These are phyloP conservation scores for Trichoderma aggressivum DNA, from an alignment of 2,329 filamentous ascomycete species.

Conservation along the genomic window DNA sequence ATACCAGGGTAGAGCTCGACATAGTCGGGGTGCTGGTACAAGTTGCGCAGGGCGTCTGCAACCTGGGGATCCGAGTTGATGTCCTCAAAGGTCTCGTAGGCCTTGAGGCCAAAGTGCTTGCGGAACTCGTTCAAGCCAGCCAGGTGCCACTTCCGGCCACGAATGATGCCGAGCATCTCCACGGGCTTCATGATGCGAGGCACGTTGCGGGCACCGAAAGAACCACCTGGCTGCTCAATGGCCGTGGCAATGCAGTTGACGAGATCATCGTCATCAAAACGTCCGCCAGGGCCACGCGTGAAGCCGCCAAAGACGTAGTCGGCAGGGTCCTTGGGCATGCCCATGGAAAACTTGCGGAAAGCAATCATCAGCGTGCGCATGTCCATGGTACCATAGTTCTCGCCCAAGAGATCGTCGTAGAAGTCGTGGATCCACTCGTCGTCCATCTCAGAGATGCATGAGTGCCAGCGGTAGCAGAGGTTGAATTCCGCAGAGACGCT, in stretches of 20 bases:
- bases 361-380: constrained; percentile 59
- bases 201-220: constrained; percentile 70
- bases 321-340: constrained; percentile 62
- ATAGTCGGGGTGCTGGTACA: constrained; percentile 76
- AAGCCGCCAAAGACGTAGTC: constrained; percentile 67
- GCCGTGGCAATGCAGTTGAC: constrained; percentile 64
- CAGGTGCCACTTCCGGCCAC: constrained; percentile 72
- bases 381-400: constrained; percentile 54
- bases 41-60: constrained; percentile 59
- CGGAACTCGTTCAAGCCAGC: constrained; percentile 82
- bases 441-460: constrained; percentile 66
- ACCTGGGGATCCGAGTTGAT: constrained; percentile 76
- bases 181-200: constrained; percentile 70
- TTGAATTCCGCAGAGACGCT: constrained; percentile 88
- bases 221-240: constrained; percentile 75
- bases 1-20: constrained; percentile 80
- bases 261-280: constrained; percentile 72
- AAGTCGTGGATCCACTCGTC: constrained; percentile 76
- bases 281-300: constrained; percentile 61
- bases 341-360: constrained; percentile 59
- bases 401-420: constrained; percentile 57
- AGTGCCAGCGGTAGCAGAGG: constrained; percentile 84
- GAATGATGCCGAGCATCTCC: constrained; percentile 77
- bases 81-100: constrained; percentile 74
- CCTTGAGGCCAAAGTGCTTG: constrained; percentile 73